Percentiles rank a stretch among this genome's conserved stretches.
These are phyloP conservation scores for Phyllosticta citribraziliensis DNA, from an alignment of 2,329 filamentous ascomycete species.

Conservation along the genomic window DNA sequence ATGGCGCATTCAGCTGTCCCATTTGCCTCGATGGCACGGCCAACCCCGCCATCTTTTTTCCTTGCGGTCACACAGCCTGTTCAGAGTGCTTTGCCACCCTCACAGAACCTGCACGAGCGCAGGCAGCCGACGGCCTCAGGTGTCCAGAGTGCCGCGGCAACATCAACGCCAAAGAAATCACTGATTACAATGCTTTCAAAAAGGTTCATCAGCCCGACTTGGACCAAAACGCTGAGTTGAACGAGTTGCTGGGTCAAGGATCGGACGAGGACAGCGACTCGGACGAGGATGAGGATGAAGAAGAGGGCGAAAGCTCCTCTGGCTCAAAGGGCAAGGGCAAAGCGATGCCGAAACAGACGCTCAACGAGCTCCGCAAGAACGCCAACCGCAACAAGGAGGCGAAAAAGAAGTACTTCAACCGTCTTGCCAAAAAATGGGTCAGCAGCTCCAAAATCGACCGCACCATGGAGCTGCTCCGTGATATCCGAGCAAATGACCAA, in stretches of 20 bases:
- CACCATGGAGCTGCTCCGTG: conserved; percentile 53
- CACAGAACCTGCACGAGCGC: conserved; percentile 45
- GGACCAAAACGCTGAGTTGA: conserved; percentile 39
- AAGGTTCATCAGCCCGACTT: conserved; percentile 44
- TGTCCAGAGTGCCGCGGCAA: conserved; percentile 68
- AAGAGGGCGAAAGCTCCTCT: conserved; percentile 16
- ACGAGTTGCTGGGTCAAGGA: conserved; percentile 17
- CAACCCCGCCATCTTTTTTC: conserved; percentile 69
- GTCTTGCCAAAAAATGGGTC: conserved; percentile 58
- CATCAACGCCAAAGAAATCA: conserved; percentile 59
- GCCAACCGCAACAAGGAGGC: conserved; percentile 53
- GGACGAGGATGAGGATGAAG: conserved; percentile 27
- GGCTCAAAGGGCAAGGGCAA: conserved; percentile 17
- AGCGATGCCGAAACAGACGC: conserved; percentile 30
- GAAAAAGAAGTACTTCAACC: conserved; percentile 59
- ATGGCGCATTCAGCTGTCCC: conserved; percentile 62
- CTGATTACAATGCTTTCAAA: conserved; percentile 65
- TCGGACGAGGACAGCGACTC: conserved; percentile 15
- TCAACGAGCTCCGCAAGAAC: conserved; percentile 59
- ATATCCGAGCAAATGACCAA: conserved; percentile 38
- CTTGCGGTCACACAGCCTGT: conserved; percentile 76
- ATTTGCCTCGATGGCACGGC: conserved; percentile 69
- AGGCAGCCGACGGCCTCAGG: conserved; percentile 50
- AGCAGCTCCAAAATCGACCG: conserved; percentile 68
- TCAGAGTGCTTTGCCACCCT: conserved; percentile 56